Conservation (phyloP, 1,284 basidiomycete species). For the Rhodofomes roseus region DNA sequence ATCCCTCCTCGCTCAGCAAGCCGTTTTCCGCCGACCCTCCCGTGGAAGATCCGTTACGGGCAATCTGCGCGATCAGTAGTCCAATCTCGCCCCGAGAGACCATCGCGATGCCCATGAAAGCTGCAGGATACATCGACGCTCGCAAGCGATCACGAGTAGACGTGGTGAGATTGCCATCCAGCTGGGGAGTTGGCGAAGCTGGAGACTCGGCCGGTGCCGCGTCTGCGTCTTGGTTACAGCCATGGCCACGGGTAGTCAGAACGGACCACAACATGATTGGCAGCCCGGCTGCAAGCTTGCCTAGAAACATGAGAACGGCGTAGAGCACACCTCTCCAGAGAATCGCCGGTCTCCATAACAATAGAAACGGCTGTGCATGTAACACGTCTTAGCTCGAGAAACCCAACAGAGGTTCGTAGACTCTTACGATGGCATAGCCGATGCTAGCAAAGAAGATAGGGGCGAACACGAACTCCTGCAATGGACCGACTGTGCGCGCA, state of each 20-base stretch:
- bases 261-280: slow-evolving; percentile 19
- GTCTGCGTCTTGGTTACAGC: neutral
- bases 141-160: neutral
- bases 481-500: slow-evolving; percentile 28
- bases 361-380: slow-evolving; percentile 38
- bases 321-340: slow-evolving; percentile 51
- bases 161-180: neutral
- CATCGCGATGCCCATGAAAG: slow-evolving; percentile 37
- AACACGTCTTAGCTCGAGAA: neutral
- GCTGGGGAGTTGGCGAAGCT: neutral
- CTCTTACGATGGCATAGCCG: slow-evolving; percentile 42
- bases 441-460: slow-evolving; percentile 56
- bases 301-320: slow-evolving; percentile 44
- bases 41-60: slow-evolving; percentile 6
- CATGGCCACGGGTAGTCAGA: neutral
- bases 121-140: slow-evolving; percentile 15
- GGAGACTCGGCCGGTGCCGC: neutral
- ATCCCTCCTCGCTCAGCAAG: slow-evolving; percentile 37
- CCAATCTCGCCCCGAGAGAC: slow-evolving; percentile 53
- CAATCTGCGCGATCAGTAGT: slow-evolving; percentile 35
- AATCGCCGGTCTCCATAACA: slow-evolving; percentile 39
- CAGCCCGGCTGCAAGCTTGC: slow-evolving; percentile 33
- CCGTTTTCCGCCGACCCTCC: slow-evolving; percentile 5
- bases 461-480: slow-evolving; percentile 36
- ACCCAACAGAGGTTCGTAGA: neutral